Evolutionary conservation across 2,329 filamentous ascomycete genomes (phyloP), one percentile per base, ranked within the genome.

Genomic region (Phaeosphaeria sp.): DNA sequence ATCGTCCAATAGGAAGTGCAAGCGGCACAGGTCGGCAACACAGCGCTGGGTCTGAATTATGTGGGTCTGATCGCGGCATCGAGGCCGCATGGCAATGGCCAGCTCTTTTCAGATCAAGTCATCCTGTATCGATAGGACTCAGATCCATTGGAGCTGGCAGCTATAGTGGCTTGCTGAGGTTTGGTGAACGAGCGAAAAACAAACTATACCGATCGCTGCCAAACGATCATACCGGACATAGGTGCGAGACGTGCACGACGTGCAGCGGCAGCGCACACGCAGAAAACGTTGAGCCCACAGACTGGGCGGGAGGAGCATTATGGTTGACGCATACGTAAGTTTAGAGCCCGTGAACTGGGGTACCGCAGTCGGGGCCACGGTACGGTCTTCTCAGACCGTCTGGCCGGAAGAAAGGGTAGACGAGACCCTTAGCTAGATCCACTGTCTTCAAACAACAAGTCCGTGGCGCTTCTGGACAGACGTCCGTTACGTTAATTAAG

Each of bases 291-390:
- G 50, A 52, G 47, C 33, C 36, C 42, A 39, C 50, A 52, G 48
- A 48, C 36, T 51, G 52, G 33, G 46, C 52, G 52, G 49, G 58
- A 63, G 62, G 59, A 64, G 43, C 53, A 60, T 58, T 64, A 60
- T 30, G 43, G 60, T 51, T 53, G 25, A 46, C 44, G 41, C 47
- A 52, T 56, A 62, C 49, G 52, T 54, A 60, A 59, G 50, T 50
- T 59, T 44, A 46, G 41, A 30, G 9, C 46, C 43, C 33, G 47
- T 39, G 39, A 33, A 42, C 50, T 59, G 56, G 61, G 58, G 33
- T 46, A 41, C 10, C 23, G 23, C 51, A 39, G 46, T 46, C 47
- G 59, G 52, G 56, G 59, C 44, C 30, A 44, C 46, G 59, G 52
- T 39, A 50, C 47, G 50, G n/a, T 53, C 33, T n/a, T 46, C 51